Percentiles rank a stretch among this genome's conserved stretches.
phyloP scores from a whole-genome alignment of 768 basidiomycete species.

The Tricholoma flavovirens region DNA sequence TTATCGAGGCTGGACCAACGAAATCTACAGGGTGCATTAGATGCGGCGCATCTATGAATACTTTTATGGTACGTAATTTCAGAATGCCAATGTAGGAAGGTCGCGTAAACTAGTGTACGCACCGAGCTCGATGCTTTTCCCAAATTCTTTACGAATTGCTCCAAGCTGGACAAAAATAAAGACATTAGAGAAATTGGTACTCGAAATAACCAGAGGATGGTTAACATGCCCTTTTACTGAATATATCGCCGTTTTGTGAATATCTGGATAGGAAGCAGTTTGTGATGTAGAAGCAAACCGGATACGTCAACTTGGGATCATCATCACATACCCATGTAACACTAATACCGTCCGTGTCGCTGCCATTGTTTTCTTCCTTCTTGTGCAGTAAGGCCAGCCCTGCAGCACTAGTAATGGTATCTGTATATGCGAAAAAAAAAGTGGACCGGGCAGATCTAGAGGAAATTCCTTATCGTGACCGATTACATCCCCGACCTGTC shows the following conservation, averaged over 20 bases:
- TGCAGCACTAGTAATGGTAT: too few relatives aligned
- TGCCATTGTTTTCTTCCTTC: conserved; percentile 10
- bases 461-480: too few relatives aligned
- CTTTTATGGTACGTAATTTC: conserved; percentile 28
- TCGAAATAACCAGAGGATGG: background rate
- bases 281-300: background rate
- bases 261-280: conserved; percentile 36
- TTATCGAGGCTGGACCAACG: conserved; percentile 16
- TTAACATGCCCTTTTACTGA: conserved; percentile 61
- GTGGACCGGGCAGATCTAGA: too few relatives aligned
- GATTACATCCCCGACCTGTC: too few relatives aligned
- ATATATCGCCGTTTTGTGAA: conserved; percentile 64
- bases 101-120: background rate
- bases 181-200: background rate
- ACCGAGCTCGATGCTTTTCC: conserved; percentile 64
- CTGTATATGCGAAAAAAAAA: too few relatives aligned
- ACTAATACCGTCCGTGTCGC: conserved; percentile 30
- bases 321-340: conserved; percentile 34
- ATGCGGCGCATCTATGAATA: conserved; percentile 69
- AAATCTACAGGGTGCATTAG: conserved; percentile 65
- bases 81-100: background rate
- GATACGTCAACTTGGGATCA: background rate
- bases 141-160: conserved; percentile 65
- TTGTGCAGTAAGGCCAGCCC: too few relatives aligned
- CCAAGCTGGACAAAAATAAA: conserved; percentile 43